Evolutionary conservation across 1,284 basidiomycete genomes (phyloP).

Genomic region (Exsudoporus floridanus): DNA sequence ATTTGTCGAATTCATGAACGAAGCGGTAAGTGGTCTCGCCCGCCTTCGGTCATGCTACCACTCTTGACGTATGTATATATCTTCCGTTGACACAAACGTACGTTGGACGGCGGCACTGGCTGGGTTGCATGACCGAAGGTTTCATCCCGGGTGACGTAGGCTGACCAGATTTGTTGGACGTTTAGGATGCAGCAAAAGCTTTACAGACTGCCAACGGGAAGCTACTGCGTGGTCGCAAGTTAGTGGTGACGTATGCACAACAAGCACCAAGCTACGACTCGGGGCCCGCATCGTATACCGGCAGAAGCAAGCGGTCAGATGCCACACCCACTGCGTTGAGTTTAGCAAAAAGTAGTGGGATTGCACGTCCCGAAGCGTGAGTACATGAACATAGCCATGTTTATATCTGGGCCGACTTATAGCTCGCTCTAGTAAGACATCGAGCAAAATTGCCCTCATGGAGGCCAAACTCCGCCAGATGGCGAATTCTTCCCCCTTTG

Average conservation of each 20-base stretch:
- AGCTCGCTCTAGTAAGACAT: slow-evolving; percentile 52
- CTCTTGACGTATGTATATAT: slow-evolving; percentile 28
- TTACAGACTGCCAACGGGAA: slow-evolving; percentile 76
- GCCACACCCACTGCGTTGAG: slow-evolving; percentile 82
- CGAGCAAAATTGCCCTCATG: slow-evolving; percentile 90
- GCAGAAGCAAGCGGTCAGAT: slow-evolving; percentile 31
- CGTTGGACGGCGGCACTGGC: slow-evolving; percentile 21
- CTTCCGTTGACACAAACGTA: slow-evolving; percentile 53
- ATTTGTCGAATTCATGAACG: slow-evolving; percentile 82
- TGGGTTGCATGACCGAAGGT: slow-evolving; percentile 24
- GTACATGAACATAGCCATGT: slow-evolving; percentile 24
- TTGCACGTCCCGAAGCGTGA: slow-evolving; percentile 60
- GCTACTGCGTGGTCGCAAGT: slow-evolving; percentile 79
- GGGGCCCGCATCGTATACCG: slow-evolving; percentile 27
- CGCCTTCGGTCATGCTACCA: slow-evolving; percentile 20
- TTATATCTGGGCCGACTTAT: slow-evolving; percentile 14
- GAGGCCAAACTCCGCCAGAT: slow-evolving; percentile 91
- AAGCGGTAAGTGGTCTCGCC: slow-evolving; percentile 68
- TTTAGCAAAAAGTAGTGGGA: slow-evolving; percentile 72
- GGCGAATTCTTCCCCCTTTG: slow-evolving; percentile 41
- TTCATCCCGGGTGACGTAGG: slow-evolving; percentile 5
- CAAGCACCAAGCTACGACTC: slow-evolving; percentile 62
- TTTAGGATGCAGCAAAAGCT: slow-evolving; percentile 84
- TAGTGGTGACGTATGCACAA: slow-evolving; percentile 88
- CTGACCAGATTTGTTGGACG: slow-evolving; percentile 24